phyloP scores from a whole-genome alignment of 2,329 filamentous ascomycete genomes.

The Chaetomium sp. region DNA sequence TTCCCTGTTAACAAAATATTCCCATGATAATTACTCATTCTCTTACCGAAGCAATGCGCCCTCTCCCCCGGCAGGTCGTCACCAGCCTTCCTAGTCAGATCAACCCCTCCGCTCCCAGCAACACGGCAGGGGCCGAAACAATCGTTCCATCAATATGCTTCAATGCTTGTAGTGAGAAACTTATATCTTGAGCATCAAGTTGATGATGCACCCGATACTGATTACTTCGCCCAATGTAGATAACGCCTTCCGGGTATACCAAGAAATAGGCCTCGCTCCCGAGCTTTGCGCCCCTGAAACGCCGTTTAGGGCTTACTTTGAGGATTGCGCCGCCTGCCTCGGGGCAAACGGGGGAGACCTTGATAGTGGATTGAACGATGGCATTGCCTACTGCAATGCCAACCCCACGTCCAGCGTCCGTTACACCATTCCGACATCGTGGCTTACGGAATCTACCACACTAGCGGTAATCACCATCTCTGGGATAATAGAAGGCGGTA shows the following conservation, averaged over 20 bases:
- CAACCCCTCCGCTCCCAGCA: background rate
- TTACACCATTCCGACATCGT: slow-evolving; percentile 9
- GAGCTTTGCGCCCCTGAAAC: background rate
- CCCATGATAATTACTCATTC: background rate
- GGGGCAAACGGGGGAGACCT: background rate
- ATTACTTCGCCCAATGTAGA: background rate
- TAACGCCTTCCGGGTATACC: background rate
- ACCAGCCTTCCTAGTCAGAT: background rate
- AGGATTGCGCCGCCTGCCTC: background rate
- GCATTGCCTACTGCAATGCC: background rate
- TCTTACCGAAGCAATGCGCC: background rate
- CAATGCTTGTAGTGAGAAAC: background rate
- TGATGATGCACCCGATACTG: background rate
- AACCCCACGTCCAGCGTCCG: background rate
- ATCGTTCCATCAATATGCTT: background rate
- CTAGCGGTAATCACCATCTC: background rate
- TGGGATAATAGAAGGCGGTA: background rate
- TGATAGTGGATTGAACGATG: background rate
- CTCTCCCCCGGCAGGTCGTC: background rate
- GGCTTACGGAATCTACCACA: background rate
- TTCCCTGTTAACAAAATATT: background rate
- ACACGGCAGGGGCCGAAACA: background rate
- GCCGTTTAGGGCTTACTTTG: background rate
- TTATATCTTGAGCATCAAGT: background rate
- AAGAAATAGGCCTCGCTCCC: background rate